Base-by-base conservation (phyloP, 73 alveolate genomes). In the Paraurostyla sp. region DNA sequence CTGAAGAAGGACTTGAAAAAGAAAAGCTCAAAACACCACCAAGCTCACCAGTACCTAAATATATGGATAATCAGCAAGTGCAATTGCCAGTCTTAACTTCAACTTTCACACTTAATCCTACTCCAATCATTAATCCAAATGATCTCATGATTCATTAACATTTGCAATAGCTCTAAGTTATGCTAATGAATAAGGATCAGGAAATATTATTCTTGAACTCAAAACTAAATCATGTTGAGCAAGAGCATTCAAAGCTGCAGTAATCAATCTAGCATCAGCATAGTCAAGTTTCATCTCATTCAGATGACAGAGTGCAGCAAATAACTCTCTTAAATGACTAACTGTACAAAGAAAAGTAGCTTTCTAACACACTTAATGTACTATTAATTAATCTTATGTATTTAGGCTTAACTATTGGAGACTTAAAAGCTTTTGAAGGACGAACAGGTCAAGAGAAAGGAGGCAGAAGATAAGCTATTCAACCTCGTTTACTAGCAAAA, bases 391-490 rank as follows among this genome's bases (percentile, higher is more conserved):
- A 23, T 62, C 15, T 13, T 7, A 62, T 62, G 18, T 62, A 15
- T 62, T 7, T 62, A 62, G 80, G 16, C 57, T 62, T 62, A 62
- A 62, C n/a, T 62, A 9, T 23, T 36, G 9, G 80, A 62, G 15
- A 50, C 80, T 22, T 29, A 62, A 36, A 62, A 25, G 30, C 9
- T 11, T 36, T 9, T 62, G 4, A 16, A n/a, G 15, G 52, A 62
- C 52, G 80, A 62, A 22, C 80, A 62, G 30, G 16, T 7, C 9
- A 62, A 25, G 54, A 62, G 56, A 29, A 62, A 36, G 54, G 48
- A 32, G 51, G 30, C 51, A 16, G 80, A 62, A 4, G 52, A 29
- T 15, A 62, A 62, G 54, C 58, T 62, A 29, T 29, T 4, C 4
- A 6, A 62, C 35, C 54, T 25, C 30, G 29, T 36, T 9, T 9